Evolutionary conservation across 495 filamentous ascomycete species (phyloP), one percentile per base, ranked within the genome.

Genomic region (Sordaria brevicollis): DNA sequence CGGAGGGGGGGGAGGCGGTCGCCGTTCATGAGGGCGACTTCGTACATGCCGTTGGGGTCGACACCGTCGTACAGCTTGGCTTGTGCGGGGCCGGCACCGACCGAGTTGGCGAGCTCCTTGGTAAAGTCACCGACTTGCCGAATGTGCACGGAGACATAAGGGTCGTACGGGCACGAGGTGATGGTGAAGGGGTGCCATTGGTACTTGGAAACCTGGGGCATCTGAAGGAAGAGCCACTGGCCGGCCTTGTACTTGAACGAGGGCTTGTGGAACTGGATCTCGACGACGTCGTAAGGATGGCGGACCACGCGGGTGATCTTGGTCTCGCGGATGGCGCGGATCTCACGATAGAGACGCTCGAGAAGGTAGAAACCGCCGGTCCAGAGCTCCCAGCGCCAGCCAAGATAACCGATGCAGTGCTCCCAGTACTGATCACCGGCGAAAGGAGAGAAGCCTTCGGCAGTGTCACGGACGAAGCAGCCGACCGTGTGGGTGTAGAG

Each of bases 171-270:
- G 80, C 96, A 98, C 66, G 96, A 98, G 11, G 95, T 99, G 82
- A 99, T 99, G 78, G 95, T 99, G 79, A 98, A 99, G 17, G 95
- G 95, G 81, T 99, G 95, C 95, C 95, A 99, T 82, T 99, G 94
- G 72, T 90, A 89, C 69, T 82, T 86, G 67, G 92, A 96, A 43
- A 99, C 89, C 5, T 91, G 88, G 2, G 95, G 95, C 10, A 97
- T 88, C 79, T 98, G 93, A 68, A 99, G 83, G 83, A 98, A 97
- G 21, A 98, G 87, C 93, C 94, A 99, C 79, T 99, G 95, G 38
- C 95, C 95, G 29, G 96, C 88, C 85, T 97, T 97, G 87, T 99
- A 99, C 74, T 90, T 93, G 91, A 99, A 96, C 71, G 90, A 93
- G 10, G 94, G 92, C 79, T 98, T 99, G 74, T 85, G 85, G 77